Base-by-base conservation (phyloP, 345 rosid species). In the Eucalyptus decipiens region DNA sequence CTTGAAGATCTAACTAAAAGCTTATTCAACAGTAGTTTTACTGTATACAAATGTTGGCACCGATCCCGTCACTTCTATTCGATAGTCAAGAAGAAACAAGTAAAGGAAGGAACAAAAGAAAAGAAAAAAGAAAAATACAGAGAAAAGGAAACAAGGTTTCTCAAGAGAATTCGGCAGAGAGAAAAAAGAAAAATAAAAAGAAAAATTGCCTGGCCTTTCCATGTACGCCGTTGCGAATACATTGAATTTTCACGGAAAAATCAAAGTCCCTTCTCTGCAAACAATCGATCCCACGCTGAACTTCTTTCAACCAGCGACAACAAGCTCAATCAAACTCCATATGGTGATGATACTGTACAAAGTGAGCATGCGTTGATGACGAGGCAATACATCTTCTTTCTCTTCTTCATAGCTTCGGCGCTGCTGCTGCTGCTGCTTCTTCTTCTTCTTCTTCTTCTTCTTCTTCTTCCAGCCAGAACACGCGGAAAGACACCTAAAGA, bases 121-220 rank as follows among this genome's bases (percentile, higher is more conserved):
- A 9, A 5, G 18, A 2, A 69, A n/a, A 32, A 62, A 1, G 21
- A 34, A 69, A 34, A 18, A 19, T 37, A 69, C 24, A 69, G 72
- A 76, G 18, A 26, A 51, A 88, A 24, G 42, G 15, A n/a, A 88
- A 52, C 14, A 52, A 52, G 50, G 34, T 60, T 42, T 32, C 60
- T 30, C n/a, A 58, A 50, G 43, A 21, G 62, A n/a, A 67, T 86
- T 23, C 52, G 89, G 21, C 34, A 23, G 58, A 42, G 28, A 86
- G 37, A 8, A 51, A 28, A 40, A 34, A 43, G 62, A 28, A 24
- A 83, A 28, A 60, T 10, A 69, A 48, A 48, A 34, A 45, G 42
- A 65, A 62, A 83, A 86, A 89, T 89, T 92, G 93, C 93, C 93
- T 91, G 93, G 93, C 92, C 87, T 91, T 90, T 92, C 93, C 93